phyloP scores from a whole-genome alignment of 176 grass and related monocot species.

The Carex cristatella region DNA sequence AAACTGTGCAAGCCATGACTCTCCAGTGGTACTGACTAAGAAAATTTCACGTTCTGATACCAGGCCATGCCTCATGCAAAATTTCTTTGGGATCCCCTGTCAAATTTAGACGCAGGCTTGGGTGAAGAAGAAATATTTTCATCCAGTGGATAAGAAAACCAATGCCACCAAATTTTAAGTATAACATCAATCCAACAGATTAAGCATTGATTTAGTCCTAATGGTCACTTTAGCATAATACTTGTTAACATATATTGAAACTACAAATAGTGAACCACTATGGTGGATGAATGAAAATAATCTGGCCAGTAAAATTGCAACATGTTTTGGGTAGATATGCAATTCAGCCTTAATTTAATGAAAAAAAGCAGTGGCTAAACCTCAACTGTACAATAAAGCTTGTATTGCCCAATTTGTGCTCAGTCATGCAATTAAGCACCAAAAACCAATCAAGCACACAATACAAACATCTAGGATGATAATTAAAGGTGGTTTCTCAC shows the following conservation, averaged over 20 bases:
- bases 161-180: background rate
- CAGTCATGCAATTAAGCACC: background rate
- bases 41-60: background rate
- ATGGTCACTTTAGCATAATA: background rate
- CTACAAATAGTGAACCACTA: background rate
- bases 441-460: background rate
- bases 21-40: background rate
- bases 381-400: background rate
- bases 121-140: background rate
- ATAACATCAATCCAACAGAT: background rate
- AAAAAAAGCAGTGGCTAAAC: background rate
- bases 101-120: background rate
- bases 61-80: background rate
- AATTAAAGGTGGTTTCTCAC: background rate
- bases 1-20: background rate
- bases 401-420: background rate
- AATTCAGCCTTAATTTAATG: background rate
- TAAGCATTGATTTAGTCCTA: background rate
- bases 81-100: conserved; percentile 1
- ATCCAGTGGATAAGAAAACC: background rate
- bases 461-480: background rate
- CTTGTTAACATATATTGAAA: background rate
- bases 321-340: background rate
- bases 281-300: background rate
- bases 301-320: background rate